A percentile compares a stretch with the other conserved stretches of the same genome.
Conservation (phyloP, 2,329 filamentous ascomycete species). For the Akanthomyces lecanii region DNA sequence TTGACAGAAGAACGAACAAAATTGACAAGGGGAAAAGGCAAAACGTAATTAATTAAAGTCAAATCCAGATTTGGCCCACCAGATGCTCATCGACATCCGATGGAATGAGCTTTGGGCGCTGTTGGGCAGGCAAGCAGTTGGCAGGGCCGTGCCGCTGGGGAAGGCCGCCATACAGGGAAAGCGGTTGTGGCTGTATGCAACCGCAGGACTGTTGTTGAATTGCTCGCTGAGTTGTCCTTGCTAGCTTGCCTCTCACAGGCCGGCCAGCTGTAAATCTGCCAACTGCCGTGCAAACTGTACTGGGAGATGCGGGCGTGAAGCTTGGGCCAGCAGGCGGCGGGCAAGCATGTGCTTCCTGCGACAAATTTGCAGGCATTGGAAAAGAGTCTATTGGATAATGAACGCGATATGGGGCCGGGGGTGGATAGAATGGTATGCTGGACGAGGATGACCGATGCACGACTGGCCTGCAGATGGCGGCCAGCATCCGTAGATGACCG, state of each 20-base stretch:
- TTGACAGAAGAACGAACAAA: neutral
- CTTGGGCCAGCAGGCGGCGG: neutral
- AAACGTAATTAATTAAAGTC: neutral
- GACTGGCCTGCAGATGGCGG: neutral
- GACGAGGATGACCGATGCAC: neutral
- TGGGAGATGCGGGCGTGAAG: neutral
- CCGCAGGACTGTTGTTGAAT: neutral
- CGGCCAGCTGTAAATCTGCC: neutral
- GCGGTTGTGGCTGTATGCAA: neutral
- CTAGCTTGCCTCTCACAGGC: neutral
- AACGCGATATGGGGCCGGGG: neutral
- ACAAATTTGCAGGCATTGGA: neutral
- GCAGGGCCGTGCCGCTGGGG: constrained; percentile 4
- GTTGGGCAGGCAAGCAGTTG: neutral
- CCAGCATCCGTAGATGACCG: neutral
- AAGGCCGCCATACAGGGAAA: neutral
- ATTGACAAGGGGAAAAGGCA: neutral
- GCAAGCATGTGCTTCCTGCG: neutral
- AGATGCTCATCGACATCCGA: constrained; percentile 2
- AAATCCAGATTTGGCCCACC: constrained; percentile 11
- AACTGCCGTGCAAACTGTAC: constrained; percentile 3
- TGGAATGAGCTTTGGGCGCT: neutral
- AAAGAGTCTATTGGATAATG: neutral
- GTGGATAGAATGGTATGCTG: neutral
- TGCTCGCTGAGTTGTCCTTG: neutral